These are phyloP conservation scores for Aspergillus homomorphus DNA, from an alignment of 495 filamentous ascomycete genomes.

Conservation along the genomic window DNA sequence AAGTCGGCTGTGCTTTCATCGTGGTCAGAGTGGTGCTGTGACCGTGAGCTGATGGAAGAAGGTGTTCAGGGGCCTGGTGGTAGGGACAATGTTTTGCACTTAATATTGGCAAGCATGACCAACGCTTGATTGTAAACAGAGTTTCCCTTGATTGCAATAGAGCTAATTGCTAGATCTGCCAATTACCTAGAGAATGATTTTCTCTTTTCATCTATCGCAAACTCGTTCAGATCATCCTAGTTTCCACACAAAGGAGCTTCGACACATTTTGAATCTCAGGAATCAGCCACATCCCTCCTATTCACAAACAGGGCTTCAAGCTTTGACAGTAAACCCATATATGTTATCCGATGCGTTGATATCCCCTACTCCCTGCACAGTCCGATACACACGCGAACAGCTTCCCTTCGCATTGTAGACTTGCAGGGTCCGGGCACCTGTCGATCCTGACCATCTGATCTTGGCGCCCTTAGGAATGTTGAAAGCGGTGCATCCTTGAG, in stretches of 20 bases:
- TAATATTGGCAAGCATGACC: conserved; percentile 10
- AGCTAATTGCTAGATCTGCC: too few species aligned
- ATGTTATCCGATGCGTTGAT: background rate
- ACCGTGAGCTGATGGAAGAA: conserved; percentile 11
- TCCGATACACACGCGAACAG: background rate
- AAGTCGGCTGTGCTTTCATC: conserved; percentile 6
- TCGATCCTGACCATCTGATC: background rate
- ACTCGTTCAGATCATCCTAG: too few species aligned
- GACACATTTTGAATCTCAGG: too few species aligned
- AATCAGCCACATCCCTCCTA: too few species aligned
- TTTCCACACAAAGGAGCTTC: too few species aligned
- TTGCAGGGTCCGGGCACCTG: background rate
- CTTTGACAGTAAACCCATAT: background rate
- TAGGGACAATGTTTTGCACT: conserved; percentile 4
- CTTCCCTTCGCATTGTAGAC: background rate
- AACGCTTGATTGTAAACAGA: too few species aligned
- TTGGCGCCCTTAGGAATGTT: background rate
- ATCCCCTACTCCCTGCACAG: background rate
- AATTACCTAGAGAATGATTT: too few species aligned
- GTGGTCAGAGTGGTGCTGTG: conserved; percentile 16
- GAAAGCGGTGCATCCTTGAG: background rate
- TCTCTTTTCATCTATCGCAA: too few species aligned
- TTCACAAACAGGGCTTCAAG: too few species aligned
- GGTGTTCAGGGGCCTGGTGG: conserved; percentile 17
- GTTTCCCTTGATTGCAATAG: too few species aligned